phyloP scores from a whole-genome alignment of 116 monocot genomes.

The Trichopus zeylanicus region DNA sequence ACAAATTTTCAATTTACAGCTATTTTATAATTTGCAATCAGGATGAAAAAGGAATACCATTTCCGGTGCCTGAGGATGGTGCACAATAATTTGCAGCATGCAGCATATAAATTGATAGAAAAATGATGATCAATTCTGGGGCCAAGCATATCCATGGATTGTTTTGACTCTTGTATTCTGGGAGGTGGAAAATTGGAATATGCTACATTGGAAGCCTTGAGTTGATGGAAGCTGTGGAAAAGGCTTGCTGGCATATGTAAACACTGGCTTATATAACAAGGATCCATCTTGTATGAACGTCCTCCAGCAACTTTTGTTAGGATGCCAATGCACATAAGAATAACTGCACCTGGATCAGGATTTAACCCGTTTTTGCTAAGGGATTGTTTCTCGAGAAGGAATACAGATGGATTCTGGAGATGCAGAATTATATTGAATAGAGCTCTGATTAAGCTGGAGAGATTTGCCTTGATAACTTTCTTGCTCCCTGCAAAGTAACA shows the following conservation, averaged over 20 bases:
- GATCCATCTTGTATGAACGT: conserved; percentile 40
- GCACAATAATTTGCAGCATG: conserved; percentile 81
- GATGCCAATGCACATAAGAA: conserved; percentile 85
- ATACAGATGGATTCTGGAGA: conserved; percentile 49
- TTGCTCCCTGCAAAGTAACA: conserved; percentile 45
- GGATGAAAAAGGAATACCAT: conserved; percentile 33
- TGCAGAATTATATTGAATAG: conserved; percentile 77
- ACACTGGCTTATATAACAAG: conserved; percentile 53
- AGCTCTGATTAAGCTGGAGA: conserved; percentile 41
- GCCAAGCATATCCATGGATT: conserved; percentile 5
- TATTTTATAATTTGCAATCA: too few species aligned
- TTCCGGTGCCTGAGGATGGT: conserved; percentile 61
- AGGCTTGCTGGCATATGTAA: conserved; percentile 56
- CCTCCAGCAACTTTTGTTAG: conserved; percentile 60
- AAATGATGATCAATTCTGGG: conserved; percentile 40
- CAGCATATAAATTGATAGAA: conserved; percentile 61
- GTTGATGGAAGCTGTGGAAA: conserved; percentile 47
- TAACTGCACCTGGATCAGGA: conserved; percentile 68
- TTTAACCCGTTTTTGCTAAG: conserved; percentile 13
- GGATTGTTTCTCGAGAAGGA: conserved; percentile 27
- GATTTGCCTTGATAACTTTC: conserved; percentile 32
- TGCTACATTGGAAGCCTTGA: conserved; percentile 14
- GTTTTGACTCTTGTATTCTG: conserved; percentile 2
- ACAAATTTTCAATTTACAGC: too few species aligned
- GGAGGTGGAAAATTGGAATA: neutral